These are phyloP conservation scores for Lodderomyces theae DNA, from an alignment of 1,139 yeast genomes.

Conservation along the genomic window DNA sequence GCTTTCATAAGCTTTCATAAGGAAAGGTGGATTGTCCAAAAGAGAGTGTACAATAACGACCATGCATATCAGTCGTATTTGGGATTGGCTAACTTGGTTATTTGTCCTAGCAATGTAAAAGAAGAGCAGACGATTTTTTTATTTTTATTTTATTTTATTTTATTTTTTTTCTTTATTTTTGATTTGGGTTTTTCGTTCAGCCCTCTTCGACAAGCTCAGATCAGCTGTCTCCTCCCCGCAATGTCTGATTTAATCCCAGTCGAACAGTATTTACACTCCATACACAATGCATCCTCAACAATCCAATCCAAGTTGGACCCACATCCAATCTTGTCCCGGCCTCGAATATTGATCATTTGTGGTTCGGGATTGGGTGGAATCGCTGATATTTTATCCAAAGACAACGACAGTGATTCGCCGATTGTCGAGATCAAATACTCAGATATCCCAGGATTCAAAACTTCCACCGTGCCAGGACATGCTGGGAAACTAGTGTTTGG, in stretches of 20 bases:
- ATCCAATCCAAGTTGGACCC: constrained; percentile 9
- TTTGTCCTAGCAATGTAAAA: no score
- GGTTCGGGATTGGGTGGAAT: constrained; percentile 95
- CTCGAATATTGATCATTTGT: constrained; percentile 77
- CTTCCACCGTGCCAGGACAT: constrained; percentile 88
- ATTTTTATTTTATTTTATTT: no score
- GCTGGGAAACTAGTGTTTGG: constrained; percentile 84
- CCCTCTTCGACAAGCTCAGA: no score
- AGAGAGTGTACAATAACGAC: no score
- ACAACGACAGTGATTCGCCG: constrained; percentile 20
- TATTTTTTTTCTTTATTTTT: no score
- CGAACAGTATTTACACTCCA: constrained; percentile 13
- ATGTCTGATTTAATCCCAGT: constrained; percentile 15
- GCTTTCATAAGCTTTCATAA: no score
- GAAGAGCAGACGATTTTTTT: no score
- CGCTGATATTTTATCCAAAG: constrained; percentile 48
- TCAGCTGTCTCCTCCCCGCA: no score
- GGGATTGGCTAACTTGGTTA: no score
- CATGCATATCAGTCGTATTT: no score
- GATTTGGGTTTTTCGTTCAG: no score
- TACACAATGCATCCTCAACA: constrained; percentile 13
- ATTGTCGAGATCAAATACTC: constrained; percentile 56
- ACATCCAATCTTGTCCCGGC: constrained; percentile 25
- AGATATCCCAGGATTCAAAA: constrained; percentile 75
- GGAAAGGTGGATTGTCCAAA: no score